phyloP scores from a whole-genome alignment of 202 grass and related monocot genomes.

The Panicum virgatum region DNA sequence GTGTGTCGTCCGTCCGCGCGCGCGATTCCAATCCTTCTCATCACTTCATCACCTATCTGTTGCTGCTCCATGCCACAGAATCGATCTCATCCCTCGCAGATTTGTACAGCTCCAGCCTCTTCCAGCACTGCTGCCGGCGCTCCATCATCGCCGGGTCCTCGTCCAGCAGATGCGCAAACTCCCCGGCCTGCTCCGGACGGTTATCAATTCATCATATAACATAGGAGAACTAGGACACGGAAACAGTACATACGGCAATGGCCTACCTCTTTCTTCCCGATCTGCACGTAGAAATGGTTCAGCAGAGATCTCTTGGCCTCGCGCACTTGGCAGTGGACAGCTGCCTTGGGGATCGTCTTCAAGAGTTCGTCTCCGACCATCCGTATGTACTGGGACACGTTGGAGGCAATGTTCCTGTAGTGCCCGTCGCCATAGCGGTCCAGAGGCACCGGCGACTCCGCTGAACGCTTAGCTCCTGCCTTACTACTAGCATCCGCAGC shows the following conservation, averaged over 20 bases:
- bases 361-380: slow-evolving; percentile 63
- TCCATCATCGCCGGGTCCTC: slow-evolving; percentile 58
- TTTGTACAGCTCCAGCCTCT: slow-evolving; percentile 59
- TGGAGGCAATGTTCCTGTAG: slow-evolving; percentile 72
- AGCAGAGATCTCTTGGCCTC: slow-evolving; percentile 72
- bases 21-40: not conserved
- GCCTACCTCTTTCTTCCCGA: slow-evolving; percentile 62
- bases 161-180: slow-evolving; percentile 39
- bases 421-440: slow-evolving; percentile 70
- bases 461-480: not conserved
- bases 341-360: slow-evolving; percentile 66
- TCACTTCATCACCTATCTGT: not conserved
- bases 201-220: not conserved
- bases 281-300: slow-evolving; percentile 56
- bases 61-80: slow-evolving; percentile 44
- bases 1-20: not conserved
- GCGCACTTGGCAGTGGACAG: slow-evolving; percentile 70
- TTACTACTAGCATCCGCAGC: slow-evolving; percentile 1
- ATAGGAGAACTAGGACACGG: too few relatives aligned
- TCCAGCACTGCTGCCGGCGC: slow-evolving; percentile 41
- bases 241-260: not conserved
- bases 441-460: not conserved
- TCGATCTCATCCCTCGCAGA: slow-evolving; percentile 53
- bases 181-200: slow-evolving; percentile 7
- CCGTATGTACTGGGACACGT: slow-evolving; percentile 59